Conservation (phyloP, 1,284 basidiomycete genomes). For the Boletus hoseneyae region DNA sequence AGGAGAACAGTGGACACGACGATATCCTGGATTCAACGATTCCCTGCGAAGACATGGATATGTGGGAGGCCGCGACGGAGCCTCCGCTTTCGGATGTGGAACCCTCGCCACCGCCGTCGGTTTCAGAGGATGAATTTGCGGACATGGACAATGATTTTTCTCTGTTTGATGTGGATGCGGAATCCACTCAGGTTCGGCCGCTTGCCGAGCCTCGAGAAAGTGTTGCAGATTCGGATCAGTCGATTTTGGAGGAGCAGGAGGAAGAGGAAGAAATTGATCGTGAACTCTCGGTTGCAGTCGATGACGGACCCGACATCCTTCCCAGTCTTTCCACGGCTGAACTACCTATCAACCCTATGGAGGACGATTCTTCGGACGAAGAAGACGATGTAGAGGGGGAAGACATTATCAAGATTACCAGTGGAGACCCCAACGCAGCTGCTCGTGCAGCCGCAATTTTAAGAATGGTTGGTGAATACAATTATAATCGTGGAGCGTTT, state of each 20-base stretch:
- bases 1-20: conserved; percentile 5
- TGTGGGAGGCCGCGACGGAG: conserved; percentile 27
- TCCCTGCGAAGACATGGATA: conserved; percentile 5
- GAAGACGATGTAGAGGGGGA: conserved; percentile 37
- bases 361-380: conserved; percentile 19
- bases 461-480: conserved; percentile 57
- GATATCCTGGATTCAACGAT: background rate
- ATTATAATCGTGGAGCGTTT: background rate
- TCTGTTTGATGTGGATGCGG: conserved; percentile 18
- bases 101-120: conserved; percentile 7
- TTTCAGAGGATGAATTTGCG: conserved; percentile 25
- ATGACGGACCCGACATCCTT: conserved; percentile 18
- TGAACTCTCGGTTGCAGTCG: conserved; percentile 34
- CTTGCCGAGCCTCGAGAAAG: background rate
- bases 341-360: background rate
- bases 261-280: conserved; percentile 38
- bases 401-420: conserved; percentile 69
- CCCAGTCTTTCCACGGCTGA: background rate
- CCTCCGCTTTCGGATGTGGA: conserved; percentile 25
- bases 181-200: conserved; percentile 17
- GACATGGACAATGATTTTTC: conserved; percentile 15
- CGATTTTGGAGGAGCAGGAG: conserved; percentile 26
- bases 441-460: conserved; percentile 88
- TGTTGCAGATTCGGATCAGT: conserved; percentile 7
- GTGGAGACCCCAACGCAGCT: conserved; percentile 76